Conservation (phyloP, 2,329 filamentous ascomycete genomes). For the Alternaria atra region DNA sequence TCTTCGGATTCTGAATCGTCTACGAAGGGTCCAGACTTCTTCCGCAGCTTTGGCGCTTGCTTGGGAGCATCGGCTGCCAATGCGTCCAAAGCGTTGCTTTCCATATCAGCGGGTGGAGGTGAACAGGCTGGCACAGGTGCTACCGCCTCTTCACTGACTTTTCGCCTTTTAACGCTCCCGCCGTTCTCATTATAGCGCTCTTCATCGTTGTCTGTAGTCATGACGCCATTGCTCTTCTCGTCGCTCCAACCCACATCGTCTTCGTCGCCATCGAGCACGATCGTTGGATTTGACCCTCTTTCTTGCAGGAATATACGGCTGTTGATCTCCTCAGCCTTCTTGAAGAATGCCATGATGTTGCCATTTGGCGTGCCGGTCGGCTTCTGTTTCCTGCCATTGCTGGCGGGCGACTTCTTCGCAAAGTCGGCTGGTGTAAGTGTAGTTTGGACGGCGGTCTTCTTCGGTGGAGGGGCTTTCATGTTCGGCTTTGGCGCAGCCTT, state of each 20-base stretch:
- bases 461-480: slow-evolving; percentile 23
- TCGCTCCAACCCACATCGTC: slow-evolving; percentile 46
- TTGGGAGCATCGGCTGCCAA: slow-evolving; percentile 16
- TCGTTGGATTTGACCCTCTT: slow-evolving; percentile 28
- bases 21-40: slow-evolving; percentile 69
- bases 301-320: slow-evolving; percentile 50
- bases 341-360: slow-evolving; percentile 65
- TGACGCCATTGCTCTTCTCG: slow-evolving; percentile 28
- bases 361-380: slow-evolving; percentile 55
- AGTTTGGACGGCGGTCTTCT: slow-evolving; percentile 43
- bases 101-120: slow-evolving; percentile 30
- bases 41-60: slow-evolving; percentile 33
- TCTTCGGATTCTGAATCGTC: slow-evolving; percentile 74
- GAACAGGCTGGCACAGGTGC: slow-evolving; percentile 53
- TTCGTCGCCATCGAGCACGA: slow-evolving; percentile 34
- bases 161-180: slow-evolving; percentile 55
- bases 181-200: slow-evolving; percentile 56
- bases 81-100: slow-evolving; percentile 14
- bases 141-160: slow-evolving; percentile 38
- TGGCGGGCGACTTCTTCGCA: slow-evolving; percentile 45
- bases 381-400: slow-evolving; percentile 49
- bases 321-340: slow-evolving; percentile 58
- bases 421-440: slow-evolving; percentile 45
- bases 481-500: slow-evolving; percentile 28
- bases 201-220: slow-evolving; percentile 29